Evolutionary conservation across 2,329 filamentous ascomycete species (phyloP), one percentile per base, ranked within the genome.

Genomic region (Rhynchosporium graminicola): DNA sequence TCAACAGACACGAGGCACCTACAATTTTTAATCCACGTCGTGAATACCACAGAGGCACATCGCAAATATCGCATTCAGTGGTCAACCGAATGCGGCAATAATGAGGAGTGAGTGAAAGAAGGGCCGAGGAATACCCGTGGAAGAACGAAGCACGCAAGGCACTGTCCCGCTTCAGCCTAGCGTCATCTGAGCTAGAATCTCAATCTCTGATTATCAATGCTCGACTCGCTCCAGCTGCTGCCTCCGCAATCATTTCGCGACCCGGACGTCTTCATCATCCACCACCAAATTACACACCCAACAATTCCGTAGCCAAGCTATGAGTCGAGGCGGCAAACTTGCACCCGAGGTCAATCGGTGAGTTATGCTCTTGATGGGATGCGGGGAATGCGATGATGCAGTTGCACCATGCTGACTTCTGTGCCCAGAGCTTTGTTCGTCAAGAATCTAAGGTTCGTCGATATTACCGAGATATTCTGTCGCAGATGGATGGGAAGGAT

Each of bases 341-440:
- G 93, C 93, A 82, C 93, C 95, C 81, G 95, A 99, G 90, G 93
- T 97, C 83, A 98, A 98, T 85, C 90, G 92, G 92, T 96, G 82
- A 76, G 89, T 73, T 72, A 70, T 69, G 46, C 6, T 36, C 28
- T 31, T 48, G 52, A 47, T 63, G 47, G 33, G 52, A 54, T 56
- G 36, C 36, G n/a, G 51, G 46, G 46, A 45, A 42, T 20, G 58
- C 31, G 63, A 29, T 57, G 46, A 28, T 26, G 43, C 13, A 52
- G 26, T 28, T 51, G 46, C 46, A 42, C 38, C 42, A 59, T 57
- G 67, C 69, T 74, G 69, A 74, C 63, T 33, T 63, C 13, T 68
- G 68, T 68, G 64, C 65, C 61, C 72, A 97, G 94, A 88, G 94
- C 95, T 89, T 91, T 99, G 83, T 98, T 98, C 87, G 94, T 98